These are phyloP conservation scores for Pythium phragmiticola DNA, from an alignment of 352 stramenopile genomes.

Conservation along the genomic window DNA sequence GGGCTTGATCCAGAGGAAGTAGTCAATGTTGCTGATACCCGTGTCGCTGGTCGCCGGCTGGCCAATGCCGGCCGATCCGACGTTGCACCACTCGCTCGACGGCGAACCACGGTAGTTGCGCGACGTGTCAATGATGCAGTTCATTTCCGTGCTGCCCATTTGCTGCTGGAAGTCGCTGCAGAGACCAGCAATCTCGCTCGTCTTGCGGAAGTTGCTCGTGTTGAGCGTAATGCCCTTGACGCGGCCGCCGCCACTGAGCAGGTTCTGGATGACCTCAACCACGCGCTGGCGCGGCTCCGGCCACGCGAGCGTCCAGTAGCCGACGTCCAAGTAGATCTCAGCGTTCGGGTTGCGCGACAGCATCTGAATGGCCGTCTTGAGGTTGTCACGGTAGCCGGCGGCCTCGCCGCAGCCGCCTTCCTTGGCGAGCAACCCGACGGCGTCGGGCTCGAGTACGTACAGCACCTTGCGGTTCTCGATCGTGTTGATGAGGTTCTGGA, in stretches of 20 bases:
- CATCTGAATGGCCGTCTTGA: slow-evolving; percentile 45
- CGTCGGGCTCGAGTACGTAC: slow-evolving; percentile 68
- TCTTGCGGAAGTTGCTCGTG: slow-evolving; percentile 67
- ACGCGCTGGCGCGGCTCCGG: slow-evolving; percentile 28
- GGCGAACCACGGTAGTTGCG: slow-evolving; percentile 48
- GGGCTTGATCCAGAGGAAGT: slow-evolving; percentile 71
- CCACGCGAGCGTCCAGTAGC: slow-evolving; percentile 53
- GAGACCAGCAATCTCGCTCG: slow-evolving; percentile 38
- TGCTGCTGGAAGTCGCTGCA: slow-evolving; percentile 52
- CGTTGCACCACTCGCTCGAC: slow-evolving; percentile 69
- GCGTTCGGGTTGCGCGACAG: slow-evolving; percentile 58
- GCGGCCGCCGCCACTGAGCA: slow-evolving; percentile 29
- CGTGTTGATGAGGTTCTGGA: slow-evolving; percentile 34
- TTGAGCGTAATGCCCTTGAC: slow-evolving; percentile 68
- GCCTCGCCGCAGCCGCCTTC: slow-evolving; percentile 35
- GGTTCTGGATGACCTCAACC: slow-evolving; percentile 42
- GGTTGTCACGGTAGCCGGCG: slow-evolving; percentile 50
- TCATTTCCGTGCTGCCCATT: slow-evolving; percentile 23
- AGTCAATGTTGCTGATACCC: slow-evolving; percentile 50
- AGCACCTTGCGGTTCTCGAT: slow-evolving; percentile 54
- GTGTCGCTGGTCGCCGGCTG: slow-evolving; percentile 47
- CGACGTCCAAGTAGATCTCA: slow-evolving; percentile 62
- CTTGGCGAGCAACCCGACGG: slow-evolving; percentile 47
- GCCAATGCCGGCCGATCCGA: slow-evolving; percentile 54
- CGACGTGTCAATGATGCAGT: slow-evolving; percentile 67